Evolutionary conservation across 2,329 filamentous ascomycete genomes (phyloP), one percentile per base, ranked within the genome.

Genomic region (Ceratocystiopsis minuta): DNA sequence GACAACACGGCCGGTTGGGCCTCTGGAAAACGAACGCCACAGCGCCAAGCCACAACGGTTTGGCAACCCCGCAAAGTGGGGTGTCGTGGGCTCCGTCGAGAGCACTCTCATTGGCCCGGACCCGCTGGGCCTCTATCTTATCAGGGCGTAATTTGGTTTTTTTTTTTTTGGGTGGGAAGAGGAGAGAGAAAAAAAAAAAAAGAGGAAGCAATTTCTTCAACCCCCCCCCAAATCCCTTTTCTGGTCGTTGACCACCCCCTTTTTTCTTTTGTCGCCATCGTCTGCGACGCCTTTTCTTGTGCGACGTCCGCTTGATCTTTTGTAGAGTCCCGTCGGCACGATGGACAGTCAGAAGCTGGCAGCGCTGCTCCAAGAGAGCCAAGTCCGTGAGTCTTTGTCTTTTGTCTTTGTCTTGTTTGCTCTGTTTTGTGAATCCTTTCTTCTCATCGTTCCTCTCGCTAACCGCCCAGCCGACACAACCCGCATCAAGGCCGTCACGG

Each of bases 261-360:
- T 28, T 39, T 28, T 38, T 37, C 20, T 37, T 37, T 36, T 39
- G 20, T 44, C 33, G 14, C 20, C 36, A 36, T 16, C 28, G 36
- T 31, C 15, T 3, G 32, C 32, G 15, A 13, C 32, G 32, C 13
- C 13, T 14, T 36, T 24, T 6, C 28, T n/a, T 37, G 24, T 11
- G n/a, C 17, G 17, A 28, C 39, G 20, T 16, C 24, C 24, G 24
- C 24, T 6, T 9, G 7, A 28, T 28, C 7, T 28, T 9, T 28
- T 28, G 24, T 28, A 28, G 7, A 9, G 24, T 28, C 4, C 24
- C 7, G 24, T 28, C 24, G 24, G 11, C 33, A 42, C 34, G n/a
- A 87, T 87, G 81, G 78, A 86, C 61, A 72, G 83, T 60, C 78
- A 84, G 61, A 76, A 81, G 64, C 86, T 95, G 59, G 72, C 90